These are phyloP conservation scores for Lasiosphaeria miniovina DNA, from an alignment of 495 filamentous ascomycete genomes.

Conservation along the genomic window DNA sequence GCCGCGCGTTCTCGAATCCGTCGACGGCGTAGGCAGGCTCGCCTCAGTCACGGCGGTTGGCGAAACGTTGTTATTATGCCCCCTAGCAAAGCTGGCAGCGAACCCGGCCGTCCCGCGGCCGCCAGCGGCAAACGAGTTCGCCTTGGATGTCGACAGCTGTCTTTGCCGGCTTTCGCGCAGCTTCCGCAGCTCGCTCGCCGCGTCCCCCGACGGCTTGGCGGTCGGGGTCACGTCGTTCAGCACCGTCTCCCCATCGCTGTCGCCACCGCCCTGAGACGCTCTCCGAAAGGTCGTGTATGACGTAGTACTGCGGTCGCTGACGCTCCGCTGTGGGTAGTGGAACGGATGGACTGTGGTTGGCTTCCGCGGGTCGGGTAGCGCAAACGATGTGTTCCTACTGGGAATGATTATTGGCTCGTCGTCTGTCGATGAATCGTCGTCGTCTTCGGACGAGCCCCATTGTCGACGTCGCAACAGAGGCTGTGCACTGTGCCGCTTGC, in stretches of 20 bases:
- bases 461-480: slow-evolving; percentile 18
- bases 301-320: slow-evolving; percentile 44
- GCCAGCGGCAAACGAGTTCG: slow-evolving; percentile 15
- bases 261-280: slow-evolving; percentile 33
- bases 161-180: slow-evolving; percentile 64
- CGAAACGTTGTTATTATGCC: slow-evolving; percentile 38
- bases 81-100: slow-evolving; percentile 20
- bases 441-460: slow-evolving; percentile 44
- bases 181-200: slow-evolving; percentile 66
- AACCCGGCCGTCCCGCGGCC: slow-evolving; percentile 18
- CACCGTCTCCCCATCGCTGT: slow-evolving; percentile 59
- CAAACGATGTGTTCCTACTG: slow-evolving; percentile 62
- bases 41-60: slow-evolving; percentile 68
- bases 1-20: slow-evolving; percentile 51
- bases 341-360: slow-evolving; percentile 50
- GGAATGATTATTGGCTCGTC: slow-evolving; percentile 64
- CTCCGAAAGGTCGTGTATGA: slow-evolving; percentile 35
- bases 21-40: slow-evolving; percentile 64
- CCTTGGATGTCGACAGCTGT: slow-evolving; percentile 38
- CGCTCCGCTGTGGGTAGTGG: slow-evolving; percentile 49
- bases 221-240: slow-evolving; percentile 40
- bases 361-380: slow-evolving; percentile 50
- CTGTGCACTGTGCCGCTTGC: slow-evolving; percentile 31
- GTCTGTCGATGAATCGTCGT: slow-evolving; percentile 56
- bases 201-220: slow-evolving; percentile 35